Base-by-base conservation (phyloP, 164 flowering plant species). In the Saururus chinensis region DNA sequence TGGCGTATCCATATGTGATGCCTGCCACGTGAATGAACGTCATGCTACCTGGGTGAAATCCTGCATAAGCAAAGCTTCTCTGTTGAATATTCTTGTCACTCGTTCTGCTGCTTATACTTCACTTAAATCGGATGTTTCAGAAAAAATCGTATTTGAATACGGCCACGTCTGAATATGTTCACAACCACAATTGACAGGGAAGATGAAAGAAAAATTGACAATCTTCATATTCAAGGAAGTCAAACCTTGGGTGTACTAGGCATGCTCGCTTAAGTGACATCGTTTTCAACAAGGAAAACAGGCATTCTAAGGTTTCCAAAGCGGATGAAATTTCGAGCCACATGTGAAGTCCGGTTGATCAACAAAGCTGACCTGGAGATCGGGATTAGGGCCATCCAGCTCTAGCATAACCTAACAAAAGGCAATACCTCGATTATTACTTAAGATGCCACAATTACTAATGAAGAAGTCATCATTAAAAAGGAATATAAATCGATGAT, bases 261-360 rank as follows among this genome's bases (percentile, higher is more conserved):
- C 49, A 45, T 45, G 49, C 49, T 45, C 11, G 49, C 49, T 12
- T 13, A 2, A 0, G 49, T 12, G 17, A 45, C 14, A 45, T 12
- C 7, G 17, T 12, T 45, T 45, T 1, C 49, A 45, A 12, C 17
- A 12, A 17, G 49, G 49, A 45, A 45, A 25, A 20, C n/a, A 40
- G 24, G 24, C 11, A 56, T 55, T 55, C 48, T 37, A 42, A 22
- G 51, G 54, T 60, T 57, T 37, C 71, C 70, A 74, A 58, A 78
- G 71, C 61, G 73, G 83, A 73, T 66, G 83, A n/a, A 69, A 64
- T 53, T 63, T 76, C 35, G 71, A 68, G 24, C 84, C 79, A 40
- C 96, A 89, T 0, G 81, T 75, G 71, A 86, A 87, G 68, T 89
- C 84, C 48, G 84, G 82, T 12, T 74, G 73, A 62, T 82, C 80